phyloP scores from a whole-genome alignment of 2,329 filamentous ascomycete species.

The Claviceps maximensis region DNA sequence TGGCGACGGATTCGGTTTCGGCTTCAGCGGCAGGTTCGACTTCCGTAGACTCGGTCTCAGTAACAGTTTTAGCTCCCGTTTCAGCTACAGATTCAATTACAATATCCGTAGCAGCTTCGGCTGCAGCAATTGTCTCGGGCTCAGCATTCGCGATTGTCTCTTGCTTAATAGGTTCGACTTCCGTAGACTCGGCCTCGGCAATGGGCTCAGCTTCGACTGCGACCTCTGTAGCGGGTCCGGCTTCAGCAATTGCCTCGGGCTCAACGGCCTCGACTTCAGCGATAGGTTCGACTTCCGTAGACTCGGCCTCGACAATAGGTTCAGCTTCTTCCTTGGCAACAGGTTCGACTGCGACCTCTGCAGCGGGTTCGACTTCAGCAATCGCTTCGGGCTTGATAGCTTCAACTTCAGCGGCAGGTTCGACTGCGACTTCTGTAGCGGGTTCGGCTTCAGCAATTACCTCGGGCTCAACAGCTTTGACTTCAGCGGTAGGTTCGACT shows the following conservation, averaged over 20 bases:
- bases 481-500: not conserved
- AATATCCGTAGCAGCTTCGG: too few species aligned
- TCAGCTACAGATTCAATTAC: not conserved
- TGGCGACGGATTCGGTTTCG: not conserved
- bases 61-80: constrained; percentile 1
- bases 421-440: not conserved
- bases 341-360: not conserved
- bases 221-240: not conserved
- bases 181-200: too few species aligned
- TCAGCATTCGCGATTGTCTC: too few species aligned
- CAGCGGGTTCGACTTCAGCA: not conserved
- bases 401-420: too few species aligned
- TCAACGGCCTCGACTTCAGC: not conserved
- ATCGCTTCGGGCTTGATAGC: not conserved
- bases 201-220: too few species aligned
- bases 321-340: not conserved
- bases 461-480: too few species aligned
- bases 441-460: not conserved
- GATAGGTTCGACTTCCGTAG: not conserved
- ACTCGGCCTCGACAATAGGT: not conserved
- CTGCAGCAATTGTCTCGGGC: not conserved
- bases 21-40: not conserved
- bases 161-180: too few species aligned
- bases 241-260: not conserved
- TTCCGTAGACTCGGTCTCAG: not conserved